Evolutionary conservation across 768 basidiomycete genomes (phyloP), one percentile per base, ranked within the genome.

Genomic region (Termitomyces sp.): DNA sequence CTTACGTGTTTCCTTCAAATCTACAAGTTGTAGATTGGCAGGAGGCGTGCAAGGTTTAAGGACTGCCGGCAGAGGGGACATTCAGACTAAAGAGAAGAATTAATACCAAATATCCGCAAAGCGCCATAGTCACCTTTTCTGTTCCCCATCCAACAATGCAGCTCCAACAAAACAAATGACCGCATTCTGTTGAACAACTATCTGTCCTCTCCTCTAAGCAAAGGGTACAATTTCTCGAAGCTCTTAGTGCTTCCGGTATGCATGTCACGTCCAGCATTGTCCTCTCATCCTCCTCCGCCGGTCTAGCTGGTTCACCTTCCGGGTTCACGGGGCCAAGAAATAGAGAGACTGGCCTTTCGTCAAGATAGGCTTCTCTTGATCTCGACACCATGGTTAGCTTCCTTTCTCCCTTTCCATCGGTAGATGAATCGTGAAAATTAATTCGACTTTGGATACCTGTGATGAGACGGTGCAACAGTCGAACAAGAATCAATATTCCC

Each of bases 131-230:
- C 57, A 88, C 89, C 83, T 93, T 95, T 70, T 95, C 93, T 69
- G 88, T 77, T 14, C 89, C 91, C 93, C 93, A 95, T 10, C 87
- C 89, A 47, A 90, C 84, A 43, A 95, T 91, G 66, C 93, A 95
- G 64, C 79, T 85, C 93, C 93, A 95, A 64, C 92, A 93, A 69
- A 94, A 95, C 49, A 95, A 67, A 70, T 95, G 93, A 0, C 93
- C 93, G 63, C 93, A 95, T 70, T 94, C 93, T 0, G 93, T 95
- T 32, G 87, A 84, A 68, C 86, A 87, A 64, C 85, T 92, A 59
- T 86, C 83, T 0, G 89, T 91, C 64, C 93, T 80, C 70, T 93
- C 90, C 65, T 94, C 93, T 53, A 95, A 72, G 67, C 93, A 95
- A 30, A 95, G 77, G 5, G 91, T 92, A 63, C 93, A 95, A 61